A percentile compares a stretch with the other conserved stretches of the same genome.
Evolutionary conservation across 306 rosid species (phyloP).

Genomic region (Heteromeles arbutifolia): DNA sequence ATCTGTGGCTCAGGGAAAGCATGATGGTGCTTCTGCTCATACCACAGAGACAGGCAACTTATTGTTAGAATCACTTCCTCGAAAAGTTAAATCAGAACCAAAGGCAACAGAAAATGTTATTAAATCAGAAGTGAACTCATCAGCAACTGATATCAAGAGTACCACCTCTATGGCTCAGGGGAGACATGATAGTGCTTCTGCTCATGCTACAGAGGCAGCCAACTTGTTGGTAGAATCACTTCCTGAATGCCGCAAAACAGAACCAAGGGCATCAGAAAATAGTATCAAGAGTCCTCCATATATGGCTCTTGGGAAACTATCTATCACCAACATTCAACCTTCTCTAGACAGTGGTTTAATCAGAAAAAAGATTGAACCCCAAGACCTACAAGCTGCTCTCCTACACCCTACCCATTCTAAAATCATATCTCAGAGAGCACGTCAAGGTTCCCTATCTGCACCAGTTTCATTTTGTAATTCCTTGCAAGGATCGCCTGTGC

Average conservation of each 20-base stretch:
- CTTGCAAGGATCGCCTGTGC: slow-evolving; percentile 54
- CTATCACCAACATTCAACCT: slow-evolving; percentile 18
- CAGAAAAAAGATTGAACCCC: slow-evolving; percentile 15
- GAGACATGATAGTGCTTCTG: slow-evolving; percentile 33
- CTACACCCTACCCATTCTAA: slow-evolving; percentile 53
- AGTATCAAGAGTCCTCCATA: slow-evolving; percentile 17
- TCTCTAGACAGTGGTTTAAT: slow-evolving; percentile 17
- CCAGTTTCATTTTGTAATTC: slow-evolving; percentile 48
- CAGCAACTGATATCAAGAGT: slow-evolving; percentile 25
- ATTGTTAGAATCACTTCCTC: slow-evolving; percentile 36
- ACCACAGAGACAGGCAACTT: slow-evolving; percentile 22
- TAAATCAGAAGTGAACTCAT: slow-evolving; percentile 22
- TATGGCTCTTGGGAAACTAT: slow-evolving; percentile 20
- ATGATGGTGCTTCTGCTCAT: slow-evolving; percentile 31
- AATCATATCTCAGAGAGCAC: slow-evolving; percentile 63
- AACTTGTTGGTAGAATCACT: slow-evolving; percentile 33
- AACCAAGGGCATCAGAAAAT: slow-evolving; percentile 19
- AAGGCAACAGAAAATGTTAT: not conserved
- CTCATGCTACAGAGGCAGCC: slow-evolving; percentile 15
- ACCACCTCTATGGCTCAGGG: slow-evolving; percentile 26
- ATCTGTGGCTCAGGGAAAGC: slow-evolving; percentile 27
- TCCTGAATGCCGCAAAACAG: slow-evolving; percentile 9
- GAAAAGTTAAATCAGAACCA: slow-evolving; percentile 25
- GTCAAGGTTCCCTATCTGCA: slow-evolving; percentile 44
- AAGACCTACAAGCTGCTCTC: slow-evolving; percentile 27